phyloP scores from a whole-genome alignment of 768 basidiomycete species.

The Lactarius vividus region DNA sequence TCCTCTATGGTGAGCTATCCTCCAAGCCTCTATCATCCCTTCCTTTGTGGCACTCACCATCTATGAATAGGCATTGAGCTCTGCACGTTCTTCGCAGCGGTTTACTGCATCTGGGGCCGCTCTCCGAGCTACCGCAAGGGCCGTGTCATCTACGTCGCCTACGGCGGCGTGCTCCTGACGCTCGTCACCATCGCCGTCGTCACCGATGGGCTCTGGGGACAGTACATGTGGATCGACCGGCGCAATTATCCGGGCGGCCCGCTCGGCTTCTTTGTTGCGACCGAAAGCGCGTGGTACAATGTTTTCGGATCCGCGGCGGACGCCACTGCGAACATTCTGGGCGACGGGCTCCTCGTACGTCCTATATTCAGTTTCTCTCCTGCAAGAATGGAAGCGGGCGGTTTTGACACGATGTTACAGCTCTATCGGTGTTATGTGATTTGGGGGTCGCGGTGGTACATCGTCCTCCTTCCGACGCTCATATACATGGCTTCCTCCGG shows the following conservation, averaged over 20 bases:
- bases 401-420: conserved; percentile 12
- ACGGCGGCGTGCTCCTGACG: conserved; percentile 31
- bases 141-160: conserved; percentile 28
- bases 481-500: conserved; percentile 31
- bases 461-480: conserved; percentile 30
- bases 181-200: conserved; percentile 33
- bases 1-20: conserved; percentile 14
- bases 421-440: conserved; percentile 32
- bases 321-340: conserved; percentile 30
- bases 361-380: neutral
- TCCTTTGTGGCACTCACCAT: neutral
- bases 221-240: conserved; percentile 33
- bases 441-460: conserved; percentile 28
- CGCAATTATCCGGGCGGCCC: conserved; percentile 32
- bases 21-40: neutral
- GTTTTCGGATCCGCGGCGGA: conserved; percentile 30
- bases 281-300: conserved; percentile 30
- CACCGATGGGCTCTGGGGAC: conserved; percentile 32
- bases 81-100: conserved; percentile 13
- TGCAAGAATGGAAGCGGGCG: neutral
- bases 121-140: neutral
- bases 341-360: conserved; percentile 34
- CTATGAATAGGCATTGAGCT: conserved; percentile 8
- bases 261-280: conserved; percentile 27
- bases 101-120: conserved; percentile 1